These are phyloP conservation scores for Phaeodactylum tricornutum DNA, from an alignment of 108 stramenopile species.

Conservation along the genomic window DNA sequence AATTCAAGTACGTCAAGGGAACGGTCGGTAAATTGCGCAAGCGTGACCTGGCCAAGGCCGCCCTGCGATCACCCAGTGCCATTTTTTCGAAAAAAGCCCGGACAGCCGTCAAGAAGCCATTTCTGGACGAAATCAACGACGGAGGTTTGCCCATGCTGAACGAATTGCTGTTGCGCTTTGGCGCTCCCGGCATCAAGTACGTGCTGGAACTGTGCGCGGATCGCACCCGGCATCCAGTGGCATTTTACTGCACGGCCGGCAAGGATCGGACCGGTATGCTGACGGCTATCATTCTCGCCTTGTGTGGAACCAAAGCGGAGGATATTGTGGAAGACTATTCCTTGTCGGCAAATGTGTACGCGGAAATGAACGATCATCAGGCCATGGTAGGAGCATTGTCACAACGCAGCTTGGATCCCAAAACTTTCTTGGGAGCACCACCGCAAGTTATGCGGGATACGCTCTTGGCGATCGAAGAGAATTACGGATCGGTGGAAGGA, in stretches of 20 bases:
- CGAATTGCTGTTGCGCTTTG: constrained; percentile 73
- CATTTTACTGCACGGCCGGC: constrained; percentile 91
- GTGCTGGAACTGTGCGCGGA: constrained; percentile 74
- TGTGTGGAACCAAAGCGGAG: constrained; percentile 60
- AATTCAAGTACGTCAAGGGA: constrained; percentile 82
- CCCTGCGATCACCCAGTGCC: constrained; percentile 63
- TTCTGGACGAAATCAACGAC: constrained; percentile 80
- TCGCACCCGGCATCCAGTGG: constrained; percentile 69
- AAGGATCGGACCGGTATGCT: constrained; percentile 88
- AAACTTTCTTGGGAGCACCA: constrained; percentile 85
- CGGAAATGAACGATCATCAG: constrained; percentile 86
- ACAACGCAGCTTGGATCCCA: constrained; percentile 77
- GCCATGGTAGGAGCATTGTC: constrained; percentile 90
- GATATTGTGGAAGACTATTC: constrained; percentile 85
- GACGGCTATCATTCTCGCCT: constrained; percentile 66
- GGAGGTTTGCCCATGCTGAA: constrained; percentile 88
- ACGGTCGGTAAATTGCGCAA: constrained; percentile 75
- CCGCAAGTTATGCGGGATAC: constrained; percentile 82
- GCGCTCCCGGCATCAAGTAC: constrained; percentile 75
- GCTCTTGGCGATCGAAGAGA: constrained; percentile 50
- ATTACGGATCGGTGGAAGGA: constrained; percentile 74
- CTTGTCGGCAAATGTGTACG: constrained; percentile 84
- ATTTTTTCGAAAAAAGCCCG: constrained; percentile 60
- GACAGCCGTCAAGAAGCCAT: constrained; percentile 69
- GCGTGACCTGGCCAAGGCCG: constrained; percentile 59